Evolutionary conservation across 1,284 basidiomycete genomes (phyloP).

Genomic region (Puccinia brachypodii): DNA sequence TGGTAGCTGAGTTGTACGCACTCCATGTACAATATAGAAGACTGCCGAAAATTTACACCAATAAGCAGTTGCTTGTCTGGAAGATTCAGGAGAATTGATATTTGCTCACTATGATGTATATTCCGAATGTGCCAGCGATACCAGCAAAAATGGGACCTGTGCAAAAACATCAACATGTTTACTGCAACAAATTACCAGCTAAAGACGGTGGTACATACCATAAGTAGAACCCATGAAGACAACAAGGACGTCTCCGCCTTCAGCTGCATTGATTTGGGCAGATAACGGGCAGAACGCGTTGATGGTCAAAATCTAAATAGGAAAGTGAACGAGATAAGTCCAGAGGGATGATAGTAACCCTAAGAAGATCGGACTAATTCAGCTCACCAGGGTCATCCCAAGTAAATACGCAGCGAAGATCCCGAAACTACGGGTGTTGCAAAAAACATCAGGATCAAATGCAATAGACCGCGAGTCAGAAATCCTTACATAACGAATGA

Average conservation of each 20-base stretch:
- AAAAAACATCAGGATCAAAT: neutral
- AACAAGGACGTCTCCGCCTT: neutral
- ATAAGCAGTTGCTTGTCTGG: neutral
- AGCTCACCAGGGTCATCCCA: constrained; percentile 43
- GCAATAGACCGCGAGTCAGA: neutral
- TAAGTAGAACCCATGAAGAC: constrained; percentile 47
- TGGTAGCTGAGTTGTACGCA: neutral
- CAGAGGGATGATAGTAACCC: too few relatives aligned
- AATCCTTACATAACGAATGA: constrained; percentile 69
- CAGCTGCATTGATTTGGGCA: constrained; percentile 13
- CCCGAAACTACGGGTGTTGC: constrained; percentile 21
- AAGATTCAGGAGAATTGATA: neutral
- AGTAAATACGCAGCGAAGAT: constrained; percentile 46
- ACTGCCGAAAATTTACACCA: neutral
- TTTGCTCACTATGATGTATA: constrained; percentile 41
- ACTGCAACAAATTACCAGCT: neutral
- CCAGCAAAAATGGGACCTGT: constrained; percentile 77
- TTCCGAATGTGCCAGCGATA: constrained; percentile 80
- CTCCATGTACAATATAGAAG: constrained; percentile 47
- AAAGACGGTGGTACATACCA: constrained; percentile 6
- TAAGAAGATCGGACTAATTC: neutral
- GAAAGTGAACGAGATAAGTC: neutral
- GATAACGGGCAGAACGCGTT: constrained; percentile 43
- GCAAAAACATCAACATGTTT: neutral
- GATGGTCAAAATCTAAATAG: constrained; percentile 34